Percentiles rank a stretch among this genome's conserved stretches.
These are phyloP conservation scores for Pinus albicaulis DNA, from an alignment of 75 land plant genomes.

Conservation along the genomic window DNA sequence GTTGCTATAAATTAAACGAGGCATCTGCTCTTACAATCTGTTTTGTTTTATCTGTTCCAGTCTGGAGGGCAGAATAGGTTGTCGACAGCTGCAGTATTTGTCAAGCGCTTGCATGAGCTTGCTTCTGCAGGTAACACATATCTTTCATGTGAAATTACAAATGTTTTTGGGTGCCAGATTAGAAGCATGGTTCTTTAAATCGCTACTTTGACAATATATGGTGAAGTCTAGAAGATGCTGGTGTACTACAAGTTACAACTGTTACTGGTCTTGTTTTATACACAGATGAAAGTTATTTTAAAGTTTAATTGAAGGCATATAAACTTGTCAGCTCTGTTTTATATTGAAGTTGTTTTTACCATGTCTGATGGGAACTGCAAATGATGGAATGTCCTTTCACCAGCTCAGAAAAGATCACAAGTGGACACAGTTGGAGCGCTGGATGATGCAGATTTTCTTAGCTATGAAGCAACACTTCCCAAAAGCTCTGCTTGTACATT, in stretches of 20 bases:
- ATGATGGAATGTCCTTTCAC: slow-evolving; percentile 3
- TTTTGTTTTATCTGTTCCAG: slow-evolving; percentile 6
- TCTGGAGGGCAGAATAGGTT: slow-evolving; percentile 34
- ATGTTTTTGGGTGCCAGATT: background rate
- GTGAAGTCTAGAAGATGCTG: too few species aligned
- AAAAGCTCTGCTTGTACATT: slow-evolving; percentile 38
- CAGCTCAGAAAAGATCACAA: slow-evolving; percentile 69
- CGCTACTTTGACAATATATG: background rate
- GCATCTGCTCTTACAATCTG: background rate
- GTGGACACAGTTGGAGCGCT: slow-evolving; percentile 25
- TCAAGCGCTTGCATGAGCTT: slow-evolving; percentile 74
- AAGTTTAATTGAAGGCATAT: too few species aligned
- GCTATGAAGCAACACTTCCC: slow-evolving; percentile 67
- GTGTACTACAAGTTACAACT: too few species aligned
- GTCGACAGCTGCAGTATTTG: slow-evolving; percentile 64
- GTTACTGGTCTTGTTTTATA: too few species aligned
- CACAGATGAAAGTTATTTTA: too few species aligned
- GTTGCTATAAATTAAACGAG: too few species aligned
- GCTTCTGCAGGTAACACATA: slow-evolving; percentile 42
- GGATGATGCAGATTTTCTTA: slow-evolving; percentile 31
- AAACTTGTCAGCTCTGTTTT: background rate
- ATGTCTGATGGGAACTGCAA: slow-evolving; percentile 4
- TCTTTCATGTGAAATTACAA: background rate
- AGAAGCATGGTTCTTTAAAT: background rate
- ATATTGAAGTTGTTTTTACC: background rate